Evolutionary conservation across 352 stramenopile species (phyloP).

Genomic region (Pythium phragmiticola): DNA sequence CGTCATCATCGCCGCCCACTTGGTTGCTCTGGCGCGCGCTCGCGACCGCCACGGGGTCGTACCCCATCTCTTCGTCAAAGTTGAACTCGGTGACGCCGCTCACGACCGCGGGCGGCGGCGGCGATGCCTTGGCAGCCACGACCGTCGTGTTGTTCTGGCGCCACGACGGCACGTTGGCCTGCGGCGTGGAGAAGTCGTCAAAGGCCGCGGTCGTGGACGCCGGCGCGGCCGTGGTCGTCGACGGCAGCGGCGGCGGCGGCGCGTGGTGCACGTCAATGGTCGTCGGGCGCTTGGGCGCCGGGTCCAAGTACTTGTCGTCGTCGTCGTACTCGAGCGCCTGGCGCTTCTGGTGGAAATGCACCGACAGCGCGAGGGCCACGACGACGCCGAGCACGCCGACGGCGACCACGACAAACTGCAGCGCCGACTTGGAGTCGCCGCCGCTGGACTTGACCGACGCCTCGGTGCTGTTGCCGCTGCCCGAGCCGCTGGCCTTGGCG

Average conservation of each 20-base stretch:
- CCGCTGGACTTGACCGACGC: neutral
- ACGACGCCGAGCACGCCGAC: constrained; percentile 18
- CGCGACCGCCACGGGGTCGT: neutral
- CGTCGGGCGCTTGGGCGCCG: constrained; percentile 11
- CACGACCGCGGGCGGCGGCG: neutral
- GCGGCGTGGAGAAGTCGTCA: constrained; percentile 18
- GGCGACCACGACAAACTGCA: constrained; percentile 16
- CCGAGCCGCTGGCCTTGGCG: constrained; percentile 2
- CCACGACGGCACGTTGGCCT: neutral
- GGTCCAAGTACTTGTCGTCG: constrained; percentile 23
- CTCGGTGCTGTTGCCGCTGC: neutral
- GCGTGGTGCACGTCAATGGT: constrained; percentile 3
- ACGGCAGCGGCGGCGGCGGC: neutral
- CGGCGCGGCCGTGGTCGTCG: constrained; percentile 10
- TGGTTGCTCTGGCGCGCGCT: neutral
- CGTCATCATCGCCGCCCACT: neutral
- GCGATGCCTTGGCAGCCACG: neutral
- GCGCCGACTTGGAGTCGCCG: neutral
- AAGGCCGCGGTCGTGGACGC: constrained; percentile 4
- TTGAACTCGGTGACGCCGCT: constrained; percentile 3
- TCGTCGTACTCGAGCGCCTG: constrained; percentile 18
- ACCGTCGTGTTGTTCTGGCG: neutral
- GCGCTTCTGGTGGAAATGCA: constrained; percentile 14
- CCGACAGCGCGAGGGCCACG: constrained; percentile 11
- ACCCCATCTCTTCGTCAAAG: constrained; percentile 3